Evolutionary conservation across 1,139 yeast genomes (phyloP).

Genomic region (Yamadazyma triangularis): DNA sequence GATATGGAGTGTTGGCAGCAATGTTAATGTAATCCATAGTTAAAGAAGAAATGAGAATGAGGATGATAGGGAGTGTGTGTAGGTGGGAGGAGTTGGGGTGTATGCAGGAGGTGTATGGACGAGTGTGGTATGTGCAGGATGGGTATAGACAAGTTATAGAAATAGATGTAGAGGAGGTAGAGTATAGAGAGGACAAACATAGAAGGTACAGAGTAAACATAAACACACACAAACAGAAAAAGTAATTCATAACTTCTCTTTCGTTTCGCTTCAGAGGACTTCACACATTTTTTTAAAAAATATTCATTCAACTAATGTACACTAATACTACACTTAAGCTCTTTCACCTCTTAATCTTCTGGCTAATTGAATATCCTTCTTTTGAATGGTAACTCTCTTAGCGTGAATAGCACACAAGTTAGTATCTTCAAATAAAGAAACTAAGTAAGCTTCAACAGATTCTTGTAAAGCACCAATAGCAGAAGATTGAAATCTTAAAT

Average conservation of each 20-base stretch:
- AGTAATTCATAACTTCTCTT: no score
- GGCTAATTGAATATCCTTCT: conserved; percentile 98
- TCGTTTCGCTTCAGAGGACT: background rate
- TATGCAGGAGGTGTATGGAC: no score
- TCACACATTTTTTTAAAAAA: conserved; percentile 1
- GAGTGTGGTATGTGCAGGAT: no score
- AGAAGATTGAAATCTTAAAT: conserved; percentile 96
- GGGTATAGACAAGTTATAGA: no score
- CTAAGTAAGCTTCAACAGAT: conserved; percentile 97
- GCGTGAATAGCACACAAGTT: conserved; percentile 99
- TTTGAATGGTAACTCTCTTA: conserved; percentile 98
- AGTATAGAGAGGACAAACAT: no score
- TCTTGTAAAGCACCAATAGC: conserved; percentile 99
- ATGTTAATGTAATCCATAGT: conserved; percentile 15
- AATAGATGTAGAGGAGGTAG: no score
- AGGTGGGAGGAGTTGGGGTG: no score
- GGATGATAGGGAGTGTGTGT: background rate
- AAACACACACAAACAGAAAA: no score
- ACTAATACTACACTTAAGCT: conserved; percentile 39
- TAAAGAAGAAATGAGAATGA: background rate
- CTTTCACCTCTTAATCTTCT: conserved; percentile 99
- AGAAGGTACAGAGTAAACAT: no score
- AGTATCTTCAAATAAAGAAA: conserved; percentile 89
- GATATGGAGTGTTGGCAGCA: conserved; percentile 46
- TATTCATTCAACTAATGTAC: conserved; percentile 6